A percentile compares a stretch with the other conserved stretches of the same genome.
Conservation (phyloP, 352 stramenopile genomes). For the Pythium scleroteichum region DNA sequence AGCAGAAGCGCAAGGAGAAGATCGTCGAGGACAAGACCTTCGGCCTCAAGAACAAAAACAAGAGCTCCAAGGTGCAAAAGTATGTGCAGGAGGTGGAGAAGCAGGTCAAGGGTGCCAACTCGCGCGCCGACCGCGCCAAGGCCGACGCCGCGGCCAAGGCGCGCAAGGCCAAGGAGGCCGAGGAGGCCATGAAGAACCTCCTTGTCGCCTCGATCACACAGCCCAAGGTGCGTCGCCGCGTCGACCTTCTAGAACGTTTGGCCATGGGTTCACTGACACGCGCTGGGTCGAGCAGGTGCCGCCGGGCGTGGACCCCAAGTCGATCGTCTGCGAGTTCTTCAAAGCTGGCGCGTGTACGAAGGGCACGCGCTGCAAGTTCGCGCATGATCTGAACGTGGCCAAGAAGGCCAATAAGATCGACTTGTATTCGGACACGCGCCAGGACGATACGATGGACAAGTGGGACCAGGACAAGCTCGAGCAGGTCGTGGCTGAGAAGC, state of each 20-base stretch:
- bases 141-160: constrained; percentile 76
- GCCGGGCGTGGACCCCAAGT: constrained; percentile 88
- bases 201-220: constrained; percentile 88
- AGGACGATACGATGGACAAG: constrained; percentile 80
- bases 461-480: constrained; percentile 91
- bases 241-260: constrained; percentile 14
- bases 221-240: constrained; percentile 52
- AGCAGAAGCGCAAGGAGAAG: constrained; percentile 93
- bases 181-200: constrained; percentile 83
- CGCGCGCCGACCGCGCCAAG: constrained; percentile 78
- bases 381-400: constrained; percentile 85
- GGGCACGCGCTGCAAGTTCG: constrained; percentile 89
- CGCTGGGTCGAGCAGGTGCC: constrained; percentile 50
- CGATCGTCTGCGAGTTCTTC: constrained; percentile 88
- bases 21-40: constrained; percentile 99
- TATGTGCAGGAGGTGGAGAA: constrained; percentile 91
- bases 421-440: constrained; percentile 83
- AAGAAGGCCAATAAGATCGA: constrained; percentile 90
- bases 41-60: constrained; percentile 99
- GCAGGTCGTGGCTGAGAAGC: constrained; percentile 81
- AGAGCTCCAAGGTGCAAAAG: constrained; percentile 96
- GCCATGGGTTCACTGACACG: no score
- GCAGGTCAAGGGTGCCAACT: constrained; percentile 83
- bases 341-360: constrained; percentile 88
- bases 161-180: constrained; percentile 80